A percentile compares a stretch with the other conserved stretches of the same genome.
Conservation (phyloP, 768 basidiomycete genomes). For the Phlebiopsis flavidoalba region DNA sequence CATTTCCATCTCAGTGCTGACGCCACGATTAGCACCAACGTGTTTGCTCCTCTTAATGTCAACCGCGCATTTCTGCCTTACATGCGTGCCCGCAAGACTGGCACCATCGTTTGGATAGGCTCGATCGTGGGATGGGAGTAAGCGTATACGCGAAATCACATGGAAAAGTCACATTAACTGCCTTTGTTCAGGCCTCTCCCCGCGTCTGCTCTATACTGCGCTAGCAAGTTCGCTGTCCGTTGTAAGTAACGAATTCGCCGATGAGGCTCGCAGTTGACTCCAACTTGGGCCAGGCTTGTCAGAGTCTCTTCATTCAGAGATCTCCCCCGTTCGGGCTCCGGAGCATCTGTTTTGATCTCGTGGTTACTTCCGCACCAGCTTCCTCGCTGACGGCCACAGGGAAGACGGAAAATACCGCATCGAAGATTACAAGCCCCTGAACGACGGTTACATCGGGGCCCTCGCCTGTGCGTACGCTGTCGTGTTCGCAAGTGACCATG, state of each 20-base stretch:
- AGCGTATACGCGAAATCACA: not conserved
- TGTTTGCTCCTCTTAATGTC: conserved; percentile 41
- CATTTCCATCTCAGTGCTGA: too few species aligned
- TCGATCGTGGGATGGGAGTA: conserved; percentile 28
- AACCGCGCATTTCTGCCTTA: conserved; percentile 42
- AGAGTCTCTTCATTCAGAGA: conserved; percentile 18
- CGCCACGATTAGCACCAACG: conserved; percentile 28
- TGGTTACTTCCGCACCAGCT: conserved; percentile 12
- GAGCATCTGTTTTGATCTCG: conserved; percentile 10
- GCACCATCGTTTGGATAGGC: conserved; percentile 40
- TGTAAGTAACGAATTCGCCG: conserved; percentile 6
- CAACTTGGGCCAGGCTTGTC: conserved; percentile 10
- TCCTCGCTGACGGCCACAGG: conserved; percentile 8
- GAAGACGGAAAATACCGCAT: conserved; percentile 5
- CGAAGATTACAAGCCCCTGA: conserved; percentile 17
- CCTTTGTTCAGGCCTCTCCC: conserved; percentile 15
- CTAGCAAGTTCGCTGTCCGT: conserved; percentile 36
- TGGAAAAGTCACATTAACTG: not conserved
- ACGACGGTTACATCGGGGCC: not conserved
- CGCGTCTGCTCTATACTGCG: conserved; percentile 29
- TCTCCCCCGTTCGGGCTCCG: conserved; percentile 13
- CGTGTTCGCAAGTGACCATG: too few species aligned
- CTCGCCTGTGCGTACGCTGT: not conserved
- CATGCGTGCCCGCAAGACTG: conserved; percentile 37
- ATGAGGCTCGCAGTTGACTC: not conserved